Conservation (phyloP, 2,329 filamentous ascomycete species). For the Mollisiaceae sp. region DNA sequence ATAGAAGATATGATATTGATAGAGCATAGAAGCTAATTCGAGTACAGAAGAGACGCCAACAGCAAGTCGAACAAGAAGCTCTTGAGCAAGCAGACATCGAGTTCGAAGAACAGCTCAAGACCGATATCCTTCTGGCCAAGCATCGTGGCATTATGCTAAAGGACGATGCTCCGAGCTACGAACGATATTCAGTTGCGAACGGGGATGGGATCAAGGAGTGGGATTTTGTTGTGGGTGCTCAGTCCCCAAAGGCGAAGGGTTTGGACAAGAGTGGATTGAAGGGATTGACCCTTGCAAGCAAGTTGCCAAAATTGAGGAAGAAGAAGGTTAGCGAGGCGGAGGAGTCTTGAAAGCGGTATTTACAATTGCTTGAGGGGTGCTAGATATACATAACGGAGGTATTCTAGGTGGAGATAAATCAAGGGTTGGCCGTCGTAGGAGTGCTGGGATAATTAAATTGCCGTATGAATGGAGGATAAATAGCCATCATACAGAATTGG, state of each 20-base stretch:
- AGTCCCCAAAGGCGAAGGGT: not conserved
- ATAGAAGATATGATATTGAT: no score
- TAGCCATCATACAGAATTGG: not conserved
- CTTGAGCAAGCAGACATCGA: not conserved
- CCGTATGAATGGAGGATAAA: not conserved
- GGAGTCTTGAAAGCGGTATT: not conserved
- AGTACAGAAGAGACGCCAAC: not conserved
- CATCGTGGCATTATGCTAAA: not conserved
- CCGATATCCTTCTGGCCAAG: not conserved
- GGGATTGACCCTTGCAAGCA: not conserved
- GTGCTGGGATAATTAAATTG: not conserved
- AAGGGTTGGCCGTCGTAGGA: not conserved
- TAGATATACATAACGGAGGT: not conserved
- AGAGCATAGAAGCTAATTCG: not conserved
- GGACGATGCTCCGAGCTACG: not conserved
- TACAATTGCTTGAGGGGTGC: not conserved
- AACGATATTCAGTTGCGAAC: not conserved
- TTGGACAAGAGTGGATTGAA: not conserved
- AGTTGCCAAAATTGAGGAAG: conserved; percentile 1
- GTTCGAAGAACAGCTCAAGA: not conserved
- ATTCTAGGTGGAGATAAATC: not conserved
- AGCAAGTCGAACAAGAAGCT: not conserved
- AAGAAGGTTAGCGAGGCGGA: not conserved
- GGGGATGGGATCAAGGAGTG: conserved; percentile 1
- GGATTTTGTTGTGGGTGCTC: conserved; percentile 3